A percentile compares a stretch with the other conserved stretches of the same genome.
phyloP scores from a whole-genome alignment of 495 filamentous ascomycete genomes.

The Hamigera avellanea region DNA sequence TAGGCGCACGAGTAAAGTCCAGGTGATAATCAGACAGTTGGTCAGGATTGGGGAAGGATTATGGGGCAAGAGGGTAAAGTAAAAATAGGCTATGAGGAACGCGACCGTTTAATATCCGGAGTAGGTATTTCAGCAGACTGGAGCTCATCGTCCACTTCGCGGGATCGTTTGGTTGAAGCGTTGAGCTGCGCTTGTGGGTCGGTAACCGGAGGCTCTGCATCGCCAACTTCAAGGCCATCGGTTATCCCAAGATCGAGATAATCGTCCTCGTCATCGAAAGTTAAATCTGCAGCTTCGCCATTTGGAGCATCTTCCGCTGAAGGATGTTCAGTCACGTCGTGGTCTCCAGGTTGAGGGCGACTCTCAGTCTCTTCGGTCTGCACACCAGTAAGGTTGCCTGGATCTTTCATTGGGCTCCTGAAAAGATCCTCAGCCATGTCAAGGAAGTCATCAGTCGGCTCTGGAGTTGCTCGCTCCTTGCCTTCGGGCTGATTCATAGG shows the following conservation, averaged over 20 bases:
- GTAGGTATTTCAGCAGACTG: conserved; percentile 15
- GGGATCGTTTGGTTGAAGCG: conserved; percentile 16
- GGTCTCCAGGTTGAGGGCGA: conserved; percentile 11
- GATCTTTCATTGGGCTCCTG: conserved; percentile 12
- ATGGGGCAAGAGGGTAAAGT: not conserved
- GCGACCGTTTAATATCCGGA: conserved; percentile 19
- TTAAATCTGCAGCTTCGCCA: conserved; percentile 32
- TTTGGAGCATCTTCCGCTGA: conserved; percentile 11
- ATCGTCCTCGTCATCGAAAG: conserved; percentile 13
- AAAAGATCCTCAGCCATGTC: conserved; percentile 21
- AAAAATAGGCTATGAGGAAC: conserved; percentile 14
- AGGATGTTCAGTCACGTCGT: conserved; percentile 1
- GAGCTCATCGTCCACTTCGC: conserved; percentile 18
- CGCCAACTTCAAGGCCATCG: not conserved
- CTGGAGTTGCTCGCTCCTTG: conserved; percentile 8
- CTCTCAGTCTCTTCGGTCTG: conserved; percentile 3
- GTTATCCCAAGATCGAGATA: conserved; percentile 11
- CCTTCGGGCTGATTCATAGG: conserved; percentile 4
- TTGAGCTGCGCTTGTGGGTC: not conserved
- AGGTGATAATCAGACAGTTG: not conserved
- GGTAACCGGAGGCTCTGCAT: not conserved
- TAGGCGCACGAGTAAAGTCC: not conserved
- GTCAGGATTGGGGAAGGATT: not conserved
- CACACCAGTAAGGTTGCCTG: not conserved
- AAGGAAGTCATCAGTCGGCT: conserved; percentile 20